These are phyloP conservation scores for Aphanomyces invadans DNA, from an alignment of 352 stramenopile genomes.

Conservation along the genomic window DNA sequence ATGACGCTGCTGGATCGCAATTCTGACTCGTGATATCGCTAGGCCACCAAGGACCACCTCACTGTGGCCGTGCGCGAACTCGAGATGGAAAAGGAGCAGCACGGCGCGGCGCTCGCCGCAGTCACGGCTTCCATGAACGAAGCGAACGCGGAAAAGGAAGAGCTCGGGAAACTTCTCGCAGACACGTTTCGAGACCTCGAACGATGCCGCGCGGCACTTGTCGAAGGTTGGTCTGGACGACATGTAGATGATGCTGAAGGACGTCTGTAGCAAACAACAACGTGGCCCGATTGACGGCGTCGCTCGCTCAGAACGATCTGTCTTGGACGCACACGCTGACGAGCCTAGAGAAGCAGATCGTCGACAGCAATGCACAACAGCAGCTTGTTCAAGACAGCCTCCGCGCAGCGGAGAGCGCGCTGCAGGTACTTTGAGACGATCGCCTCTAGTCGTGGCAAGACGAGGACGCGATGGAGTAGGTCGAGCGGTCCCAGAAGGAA, in stretches of 20 bases:
- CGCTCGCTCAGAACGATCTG: constrained; percentile 31
- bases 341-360: constrained; percentile 30
- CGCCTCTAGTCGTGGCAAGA: too few relatives aligned
- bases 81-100: background rate
- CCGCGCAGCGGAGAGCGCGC: constrained; percentile 34
- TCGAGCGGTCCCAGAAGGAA: constrained; percentile 54
- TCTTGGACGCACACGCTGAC: constrained; percentile 23
- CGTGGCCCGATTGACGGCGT: constrained; percentile 26
- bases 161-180: constrained; percentile 31
- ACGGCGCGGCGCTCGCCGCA: constrained; percentile 15
- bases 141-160: constrained; percentile 33
- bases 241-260: constrained; percentile 51
- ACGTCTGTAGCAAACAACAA: constrained; percentile 35
- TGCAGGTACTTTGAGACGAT: too few relatives aligned
- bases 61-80: background rate
- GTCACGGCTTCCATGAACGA: constrained; percentile 36
- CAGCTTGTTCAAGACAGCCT: constrained; percentile 31
- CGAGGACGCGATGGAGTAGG: too few relatives aligned
- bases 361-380: constrained; percentile 35
- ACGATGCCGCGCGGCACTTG: constrained; percentile 28
- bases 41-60: background rate
- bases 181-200: constrained; percentile 37
- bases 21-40: too few relatives aligned
- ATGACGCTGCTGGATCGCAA: too few relatives aligned
- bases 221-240: constrained; percentile 38